Evolutionary conservation across 352 stramenopile genomes (phyloP).

Genomic region (Peronospora destructor): DNA sequence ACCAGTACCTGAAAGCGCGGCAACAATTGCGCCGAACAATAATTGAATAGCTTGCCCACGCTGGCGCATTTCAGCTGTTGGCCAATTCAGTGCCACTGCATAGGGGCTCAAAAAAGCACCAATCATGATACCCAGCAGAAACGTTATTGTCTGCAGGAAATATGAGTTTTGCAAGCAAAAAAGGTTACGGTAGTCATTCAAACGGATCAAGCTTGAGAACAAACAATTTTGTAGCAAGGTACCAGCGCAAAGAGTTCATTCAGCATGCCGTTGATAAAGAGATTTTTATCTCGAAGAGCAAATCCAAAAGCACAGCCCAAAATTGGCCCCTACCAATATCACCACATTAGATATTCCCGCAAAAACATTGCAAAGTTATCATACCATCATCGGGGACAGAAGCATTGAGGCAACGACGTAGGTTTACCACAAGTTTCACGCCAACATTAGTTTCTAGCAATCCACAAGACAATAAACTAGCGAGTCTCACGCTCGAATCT

Average conservation of each 20-base stretch:
- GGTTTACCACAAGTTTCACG: slow-evolving; percentile 31
- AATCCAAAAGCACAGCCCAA: slow-evolving; percentile 80
- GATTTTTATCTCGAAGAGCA: slow-evolving; percentile 63
- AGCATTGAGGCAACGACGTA: slow-evolving; percentile 86
- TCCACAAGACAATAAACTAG: neutral
- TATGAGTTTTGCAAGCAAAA: neutral
- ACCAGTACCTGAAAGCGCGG: slow-evolving; percentile 63
- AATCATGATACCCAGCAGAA: slow-evolving; percentile 77
- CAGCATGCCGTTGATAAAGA: slow-evolving; percentile 79
- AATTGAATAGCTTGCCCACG: slow-evolving; percentile 72
- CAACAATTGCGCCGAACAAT: slow-evolving; percentile 75
- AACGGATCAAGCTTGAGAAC: neutral
- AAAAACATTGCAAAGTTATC: neutral
- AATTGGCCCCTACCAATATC: slow-evolving; percentile 52
- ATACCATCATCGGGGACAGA: slow-evolving; percentile 82
- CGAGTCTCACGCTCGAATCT: slow-evolving; percentile 46
- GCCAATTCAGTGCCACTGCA: slow-evolving; percentile 69
- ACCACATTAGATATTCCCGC: neutral
- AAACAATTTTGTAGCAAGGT: slow-evolving; percentile 1
- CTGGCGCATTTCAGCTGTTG: slow-evolving; percentile 75
- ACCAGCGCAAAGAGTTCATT: slow-evolving; percentile 80
- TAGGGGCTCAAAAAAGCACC: slow-evolving; percentile 74
- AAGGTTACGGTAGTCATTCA: neutral
- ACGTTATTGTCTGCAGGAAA: slow-evolving; percentile 50
- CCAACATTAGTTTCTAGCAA: slow-evolving; percentile 4